These are phyloP conservation scores for Coemansia sp. DNA, from an alignment of 192 early-diverging fungal species.

Conservation along the genomic window DNA sequence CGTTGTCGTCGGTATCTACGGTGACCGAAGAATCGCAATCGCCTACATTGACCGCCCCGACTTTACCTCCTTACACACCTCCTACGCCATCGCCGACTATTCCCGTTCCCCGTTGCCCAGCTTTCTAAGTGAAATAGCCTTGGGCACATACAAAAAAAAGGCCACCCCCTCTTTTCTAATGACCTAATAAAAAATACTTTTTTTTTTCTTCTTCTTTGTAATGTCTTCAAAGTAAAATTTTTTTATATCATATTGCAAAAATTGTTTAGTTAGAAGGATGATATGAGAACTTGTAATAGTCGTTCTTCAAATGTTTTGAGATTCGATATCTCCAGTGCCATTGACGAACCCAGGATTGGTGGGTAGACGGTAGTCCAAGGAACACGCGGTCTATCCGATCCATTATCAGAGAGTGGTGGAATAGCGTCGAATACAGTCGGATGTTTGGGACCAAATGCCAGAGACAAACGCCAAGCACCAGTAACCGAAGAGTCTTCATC, in stretches of 20 bases:
- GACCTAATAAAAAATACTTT: background rate
- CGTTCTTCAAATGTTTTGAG: slow-evolving; percentile 33
- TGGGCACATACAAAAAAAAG: background rate
- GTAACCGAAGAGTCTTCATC: background rate
- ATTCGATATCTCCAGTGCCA: background rate
- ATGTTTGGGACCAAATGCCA: slow-evolving; percentile 52
- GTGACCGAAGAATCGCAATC: background rate
- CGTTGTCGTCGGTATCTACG: background rate
- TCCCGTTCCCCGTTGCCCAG: background rate
- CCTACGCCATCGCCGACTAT: background rate
- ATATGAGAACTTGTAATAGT: slow-evolving; percentile 18
- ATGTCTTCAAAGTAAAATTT: background rate
- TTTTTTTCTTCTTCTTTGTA: no score
- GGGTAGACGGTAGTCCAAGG: slow-evolving; percentile 46
- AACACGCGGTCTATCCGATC: background rate
- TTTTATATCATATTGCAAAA: background rate
- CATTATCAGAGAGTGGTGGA: background rate
- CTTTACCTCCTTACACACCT: background rate
- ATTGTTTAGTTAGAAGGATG: slow-evolving; percentile 13
- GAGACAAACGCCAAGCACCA: slow-evolving; percentile 19
- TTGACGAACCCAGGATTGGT: background rate
- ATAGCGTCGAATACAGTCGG: slow-evolving; percentile 25
- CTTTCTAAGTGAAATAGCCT: background rate
- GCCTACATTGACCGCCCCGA: background rate
- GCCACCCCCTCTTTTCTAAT: background rate